These are phyloP conservation scores for Wallacemonas sp. DNA, from an alignment of 208 protist genomes.

Conservation along the genomic window DNA sequence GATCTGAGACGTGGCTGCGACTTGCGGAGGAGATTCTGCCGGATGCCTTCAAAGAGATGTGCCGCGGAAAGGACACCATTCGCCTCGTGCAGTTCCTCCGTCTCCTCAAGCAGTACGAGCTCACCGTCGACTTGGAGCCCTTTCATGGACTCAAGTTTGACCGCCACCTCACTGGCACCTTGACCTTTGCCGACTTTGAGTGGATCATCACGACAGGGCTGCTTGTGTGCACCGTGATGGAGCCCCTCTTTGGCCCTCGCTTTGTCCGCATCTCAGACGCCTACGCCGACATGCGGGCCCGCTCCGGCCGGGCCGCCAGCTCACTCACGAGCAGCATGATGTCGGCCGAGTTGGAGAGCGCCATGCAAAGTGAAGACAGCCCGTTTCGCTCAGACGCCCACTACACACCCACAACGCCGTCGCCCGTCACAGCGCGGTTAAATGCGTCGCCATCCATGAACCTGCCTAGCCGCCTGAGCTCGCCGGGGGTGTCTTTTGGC, in stretches of 20 bases:
- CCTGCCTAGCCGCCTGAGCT: too few species aligned
- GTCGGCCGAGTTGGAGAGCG: background rate
- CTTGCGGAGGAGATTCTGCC: background rate
- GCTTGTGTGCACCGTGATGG: conserved; percentile 8
- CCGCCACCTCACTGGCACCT: conserved; percentile 16
- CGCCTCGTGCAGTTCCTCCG: conserved; percentile 23
- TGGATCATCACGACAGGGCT: conserved; percentile 34
- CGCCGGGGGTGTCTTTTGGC: too few species aligned
- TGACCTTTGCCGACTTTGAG: conserved; percentile 36
- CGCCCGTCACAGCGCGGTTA: too few species aligned
- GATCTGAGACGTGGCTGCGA: background rate
- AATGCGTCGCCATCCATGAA: too few species aligned
- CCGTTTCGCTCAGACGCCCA: background rate
- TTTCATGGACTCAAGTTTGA: conserved; percentile 35
- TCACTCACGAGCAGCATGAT: background rate
- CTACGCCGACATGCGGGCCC: background rate
- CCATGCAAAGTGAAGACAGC: background rate
- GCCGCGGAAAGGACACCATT: conserved; percentile 9
- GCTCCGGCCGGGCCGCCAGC: background rate
- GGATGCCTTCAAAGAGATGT: conserved; percentile 4
- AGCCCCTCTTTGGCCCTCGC: conserved; percentile 3
- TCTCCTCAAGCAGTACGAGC: conserved; percentile 20
- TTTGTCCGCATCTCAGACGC: conserved; percentile 21
- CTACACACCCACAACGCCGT: too few species aligned
- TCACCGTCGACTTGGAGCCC: conserved; percentile 23